Base-by-base conservation (phyloP, 2,329 filamentous ascomycete species). In the Cordyceps javanica region DNA sequence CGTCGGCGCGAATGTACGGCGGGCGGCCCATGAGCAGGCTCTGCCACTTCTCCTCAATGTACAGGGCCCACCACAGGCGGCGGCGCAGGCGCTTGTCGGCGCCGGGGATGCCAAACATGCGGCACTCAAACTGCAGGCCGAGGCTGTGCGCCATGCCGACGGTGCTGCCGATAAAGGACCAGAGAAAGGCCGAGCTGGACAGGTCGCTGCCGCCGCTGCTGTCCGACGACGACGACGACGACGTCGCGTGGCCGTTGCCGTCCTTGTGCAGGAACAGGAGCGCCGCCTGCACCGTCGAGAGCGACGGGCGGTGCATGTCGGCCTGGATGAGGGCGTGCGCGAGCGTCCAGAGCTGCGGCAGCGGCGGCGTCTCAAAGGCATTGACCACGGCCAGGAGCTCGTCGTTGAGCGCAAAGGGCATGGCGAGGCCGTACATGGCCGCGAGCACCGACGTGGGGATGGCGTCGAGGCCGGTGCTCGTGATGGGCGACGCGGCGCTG, bases 31-130 rank as follows among this genome's bases (percentile, higher is more conserved):
- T 61, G 7, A 73, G 63, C n/a, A 74, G 56, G 10, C 67, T 67
- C 4, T 66, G 63, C 67, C 71, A 74, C 59, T 72, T 74, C 38
- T 75, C 72, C 56, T 74, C 69, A 16, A 67, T 61, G 49, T 72
- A 74, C 5, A 73, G 61, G 6, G 70, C 69, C 72, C 72, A 74
- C 71, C 72, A 74, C 8, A 75, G 61, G 6, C 72, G 64, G 21
- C 70, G 62, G 2, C 72, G 67, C 8, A 73, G 63, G 10, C 70
- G 65, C 54, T 72, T 72, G 54, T 74, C 72, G 66, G 69, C 70
- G 2, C 64, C 61, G 1, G 72, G 71, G 42, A 74, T 68, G 3
- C 69, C 70, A 68, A 71, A 72, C 61, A 67, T 67, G 9, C 65
- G 66, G 38, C 67, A 71, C 59, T 73, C 70, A 3, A 73, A 64